Base-by-base conservation (phyloP, 352 stramenopile genomes). In the Blastocystis sp. region DNA sequence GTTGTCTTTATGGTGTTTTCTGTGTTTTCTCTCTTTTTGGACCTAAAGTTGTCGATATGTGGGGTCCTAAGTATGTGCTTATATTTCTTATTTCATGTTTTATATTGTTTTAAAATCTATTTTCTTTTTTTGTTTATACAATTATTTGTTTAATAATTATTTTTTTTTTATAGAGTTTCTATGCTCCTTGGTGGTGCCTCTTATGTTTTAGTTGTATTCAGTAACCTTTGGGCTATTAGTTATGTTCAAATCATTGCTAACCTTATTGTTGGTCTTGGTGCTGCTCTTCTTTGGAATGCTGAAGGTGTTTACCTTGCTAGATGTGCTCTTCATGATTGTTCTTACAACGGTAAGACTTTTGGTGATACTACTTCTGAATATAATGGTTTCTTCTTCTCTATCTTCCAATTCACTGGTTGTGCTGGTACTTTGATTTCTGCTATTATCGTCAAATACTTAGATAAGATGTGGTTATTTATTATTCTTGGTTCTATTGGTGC, bases 381-480 rank as follows among this genome's bases (percentile, higher is more conserved):
- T 39, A 68, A 68, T 19, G 54, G 62, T 18, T 32, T 67, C 11
- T 68, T 68, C 55, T 68, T 37, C 34, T 39, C 37, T n/a, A 39
- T 52, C 10, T 68, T 68, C 45, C 62, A 68, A 41, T 67, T 67
- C 56, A 67, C 24, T 19, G 62, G 62, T 47, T 45, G 19, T 27
- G 62, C 55, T 18, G 62, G 62, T 19, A 47, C 35, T 7, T 23
- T 68, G 24, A 34, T 67, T 10, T 18, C 31, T 18, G 31, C 33
- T 46, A 6, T 41, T 10, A 59, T 68, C 30, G 37, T 43, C 30
- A 16, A 32, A 11, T 16, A 23, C 25, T 33, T 66, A 39, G n/a
- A 13, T 11, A 57, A 67, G 2, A 36, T 33, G 27, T 13, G 65
- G 6, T 55, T 67, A 1, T 67, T 67, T 19, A 43, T 30, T 18